Base-by-base conservation (phyloP, 2,329 filamentous ascomycete species). In the Cordyceps fumosorosea region DNA sequence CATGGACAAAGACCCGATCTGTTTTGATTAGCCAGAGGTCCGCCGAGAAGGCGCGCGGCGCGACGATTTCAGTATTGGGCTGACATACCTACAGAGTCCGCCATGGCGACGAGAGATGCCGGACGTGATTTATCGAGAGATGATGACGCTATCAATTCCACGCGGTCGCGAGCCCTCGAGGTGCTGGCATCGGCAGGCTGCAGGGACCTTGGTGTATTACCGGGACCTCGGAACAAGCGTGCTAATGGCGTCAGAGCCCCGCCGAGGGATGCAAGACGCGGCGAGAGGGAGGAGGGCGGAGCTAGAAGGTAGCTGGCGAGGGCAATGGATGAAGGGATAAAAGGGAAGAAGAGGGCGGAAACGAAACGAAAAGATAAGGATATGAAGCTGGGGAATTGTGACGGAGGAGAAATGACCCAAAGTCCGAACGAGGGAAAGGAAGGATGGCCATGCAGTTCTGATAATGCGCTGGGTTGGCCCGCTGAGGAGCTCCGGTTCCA, bases 1-100 rank as follows among this genome's bases (percentile, higher is more conserved):
- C 95, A 85, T 99, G 93, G 75, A 96, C 93, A 76, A 99, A 99
- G 73, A 99, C 95, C 77, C 95, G 89, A 80, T 99, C 95, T 98
- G 50, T 40, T 32, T 1, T 47, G 29, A 51, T 67, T 51, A 66
- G 65, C n/a, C 52, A 2, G 3, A 2, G 6, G 32, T 34, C 2
- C n/a, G 10, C 16, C 34, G 20, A 22, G 24, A 45, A 44, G 14
- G 56, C 24, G 22, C 56, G n/a, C 24, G 22, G 14, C 48, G 50
- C 24, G n/a, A 47, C 14, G 24, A 63, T 14, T 24, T 10, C 7
- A 11, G 12, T 8, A 2, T 16, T 16, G 26, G 3, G 26, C n/a
- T 44, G 45, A 67, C 70, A 56, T 68, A 71, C 70, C 72, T 56
- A 73, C 73, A 45, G 74, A 76, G 70, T 76, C 74, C 63, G 74